Conservation (phyloP, 345 rosid species). For the Physaria fendleri region DNA sequence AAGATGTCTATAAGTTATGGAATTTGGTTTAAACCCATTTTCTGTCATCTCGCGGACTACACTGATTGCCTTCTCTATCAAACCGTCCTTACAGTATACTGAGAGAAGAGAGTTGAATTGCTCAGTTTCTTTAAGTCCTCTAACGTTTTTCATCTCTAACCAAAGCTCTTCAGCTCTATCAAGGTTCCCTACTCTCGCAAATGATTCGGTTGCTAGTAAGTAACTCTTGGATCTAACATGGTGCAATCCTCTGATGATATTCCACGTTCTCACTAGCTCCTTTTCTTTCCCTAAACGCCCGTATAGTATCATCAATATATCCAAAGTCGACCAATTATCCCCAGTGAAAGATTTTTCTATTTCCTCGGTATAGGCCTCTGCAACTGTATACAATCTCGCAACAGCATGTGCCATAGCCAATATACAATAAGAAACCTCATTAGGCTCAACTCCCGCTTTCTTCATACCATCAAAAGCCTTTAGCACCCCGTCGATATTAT, state of each 20-base stretch:
- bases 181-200: conserved; percentile 50
- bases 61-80: conserved; percentile 50
- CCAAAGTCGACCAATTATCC: conserved; percentile 82
- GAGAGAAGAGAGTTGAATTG: conserved; percentile 73
- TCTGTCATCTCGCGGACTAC: conserved; percentile 58
- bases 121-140: conserved; percentile 56
- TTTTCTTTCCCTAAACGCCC: conserved; percentile 63
- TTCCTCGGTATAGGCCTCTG: conserved; percentile 72
- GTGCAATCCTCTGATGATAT: conserved; percentile 44
- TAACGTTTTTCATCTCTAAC: conserved; percentile 59
- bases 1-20: conserved; percentile 74
- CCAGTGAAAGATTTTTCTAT: conserved; percentile 63
- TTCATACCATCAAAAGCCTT: conserved; percentile 63
- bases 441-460: conserved; percentile 54
- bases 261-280: conserved; percentile 63
- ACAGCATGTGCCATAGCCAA: conserved; percentile 78
- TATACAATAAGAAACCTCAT: conserved; percentile 79
- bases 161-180: conserved; percentile 73
- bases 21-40: conserved; percentile 58
- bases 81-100: conserved; percentile 59
- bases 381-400: conserved; percentile 73
- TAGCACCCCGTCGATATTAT: conserved; percentile 56
- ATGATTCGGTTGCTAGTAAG: conserved; percentile 67
- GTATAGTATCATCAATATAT: conserved; percentile 65
- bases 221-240: conserved; percentile 60